Percentiles rank a stretch among this genome's conserved stretches.
These are phyloP conservation scores for Puccinellia tenuiflora DNA, from an alignment of 176 grass and related monocot species.

Conservation along the genomic window DNA sequence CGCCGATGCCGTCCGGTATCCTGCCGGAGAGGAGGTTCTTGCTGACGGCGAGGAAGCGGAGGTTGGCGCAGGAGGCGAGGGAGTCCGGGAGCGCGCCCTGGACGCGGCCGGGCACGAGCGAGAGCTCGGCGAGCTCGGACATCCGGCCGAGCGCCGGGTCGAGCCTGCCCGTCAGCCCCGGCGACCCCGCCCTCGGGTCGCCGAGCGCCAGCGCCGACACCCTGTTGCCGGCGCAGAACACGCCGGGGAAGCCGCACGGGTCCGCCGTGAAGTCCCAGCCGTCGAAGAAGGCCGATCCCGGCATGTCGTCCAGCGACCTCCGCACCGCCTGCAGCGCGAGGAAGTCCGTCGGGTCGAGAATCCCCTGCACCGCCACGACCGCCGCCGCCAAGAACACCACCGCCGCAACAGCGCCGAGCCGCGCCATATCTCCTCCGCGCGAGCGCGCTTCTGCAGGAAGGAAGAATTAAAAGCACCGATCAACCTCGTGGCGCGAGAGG, in stretches of 20 bases:
- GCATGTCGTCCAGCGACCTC: constrained; percentile 82
- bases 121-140: constrained; percentile 69
- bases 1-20: constrained; percentile 49
- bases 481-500: constrained; percentile 25
- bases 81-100: constrained; percentile 48
- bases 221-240: constrained; percentile 59
- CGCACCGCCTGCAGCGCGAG: constrained; percentile 79
- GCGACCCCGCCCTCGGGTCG: constrained; percentile 79
- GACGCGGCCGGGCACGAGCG: constrained; percentile 81
- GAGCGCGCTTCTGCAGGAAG: constrained; percentile 3
- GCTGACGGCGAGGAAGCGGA: constrained; percentile 84
- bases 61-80: constrained; percentile 39
- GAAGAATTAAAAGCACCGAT: constrained; percentile 25
- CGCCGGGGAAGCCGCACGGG: constrained; percentile 77
- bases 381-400: constrained; percentile 19
- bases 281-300: constrained; percentile 71
- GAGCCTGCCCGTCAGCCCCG: constrained; percentile 59
- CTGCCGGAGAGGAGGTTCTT: constrained; percentile 84
- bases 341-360: constrained; percentile 82
- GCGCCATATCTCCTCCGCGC: not conserved
- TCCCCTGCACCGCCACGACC: constrained; percentile 25
- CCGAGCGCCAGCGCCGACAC: constrained; percentile 71
- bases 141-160: constrained; percentile 63
- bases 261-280: constrained; percentile 90
- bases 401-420: constrained; percentile 21